Evolutionary conservation across 2,329 filamentous ascomycete genomes (phyloP).

Genomic region (Cladophialophora carrionii): DNA sequence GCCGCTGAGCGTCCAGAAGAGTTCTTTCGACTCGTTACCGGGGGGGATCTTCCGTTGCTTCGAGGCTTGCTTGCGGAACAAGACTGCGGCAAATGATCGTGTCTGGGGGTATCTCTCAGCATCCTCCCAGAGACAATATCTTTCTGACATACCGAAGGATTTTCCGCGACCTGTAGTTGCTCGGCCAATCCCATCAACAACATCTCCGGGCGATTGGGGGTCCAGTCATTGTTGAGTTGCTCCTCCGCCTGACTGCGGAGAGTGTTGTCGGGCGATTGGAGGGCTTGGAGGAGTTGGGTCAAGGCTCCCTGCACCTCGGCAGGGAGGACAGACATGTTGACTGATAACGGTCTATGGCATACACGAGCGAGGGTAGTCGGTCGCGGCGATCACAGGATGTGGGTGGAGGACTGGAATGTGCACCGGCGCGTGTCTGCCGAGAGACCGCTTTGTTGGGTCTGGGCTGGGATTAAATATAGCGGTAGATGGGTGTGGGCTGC

Average conservation of each 20-base stretch:
- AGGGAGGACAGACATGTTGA: slow-evolving; percentile 79
- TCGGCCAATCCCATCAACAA: slow-evolving; percentile 92
- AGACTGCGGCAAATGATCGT: slow-evolving; percentile 87
- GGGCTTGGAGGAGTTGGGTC: slow-evolving; percentile 79
- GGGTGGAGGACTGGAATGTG: slow-evolving; percentile 12
- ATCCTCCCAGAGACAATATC: slow-evolving; percentile 5
- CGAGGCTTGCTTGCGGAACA: slow-evolving; percentile 90
- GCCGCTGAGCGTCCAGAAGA: slow-evolving; percentile 77
- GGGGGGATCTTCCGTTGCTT: slow-evolving; percentile 77
- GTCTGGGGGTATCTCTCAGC: slow-evolving; percentile 58
- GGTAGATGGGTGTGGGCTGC: background rate
- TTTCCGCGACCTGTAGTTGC: slow-evolving; percentile 78
- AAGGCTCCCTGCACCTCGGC: slow-evolving; percentile 83
- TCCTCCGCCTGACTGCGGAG: slow-evolving; percentile 86
- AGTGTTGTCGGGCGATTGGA: slow-evolving; percentile 87
- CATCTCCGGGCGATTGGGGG: slow-evolving; percentile 76
- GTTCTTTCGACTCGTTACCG: slow-evolving; percentile 72
- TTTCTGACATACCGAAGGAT: slow-evolving; percentile 65
- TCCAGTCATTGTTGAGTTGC: slow-evolving; percentile 89
- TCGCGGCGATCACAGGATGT: background rate
- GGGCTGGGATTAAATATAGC: background rate
- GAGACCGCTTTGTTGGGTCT: slow-evolving; percentile 4
- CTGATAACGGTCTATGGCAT: slow-evolving; percentile 20
- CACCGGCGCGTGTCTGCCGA: slow-evolving; percentile 14
- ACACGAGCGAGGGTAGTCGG: slow-evolving; percentile 5